Conservation (phyloP, 164 flowering plant species). For the Kingdonia uniflora region DNA sequence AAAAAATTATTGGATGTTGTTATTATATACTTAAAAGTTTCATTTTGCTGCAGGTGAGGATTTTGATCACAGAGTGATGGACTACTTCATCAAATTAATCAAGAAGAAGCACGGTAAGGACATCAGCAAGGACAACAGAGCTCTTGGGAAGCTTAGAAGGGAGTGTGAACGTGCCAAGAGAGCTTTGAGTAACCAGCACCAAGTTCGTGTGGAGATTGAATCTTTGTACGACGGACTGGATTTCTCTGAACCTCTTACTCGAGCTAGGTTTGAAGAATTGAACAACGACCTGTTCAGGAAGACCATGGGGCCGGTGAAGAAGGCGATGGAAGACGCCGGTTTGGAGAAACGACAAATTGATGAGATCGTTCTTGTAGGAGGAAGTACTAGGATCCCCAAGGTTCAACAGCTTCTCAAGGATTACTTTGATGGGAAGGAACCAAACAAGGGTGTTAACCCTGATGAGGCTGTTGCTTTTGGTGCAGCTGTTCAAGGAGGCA, state of each 20-base stretch:
- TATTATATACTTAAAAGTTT: background rate
- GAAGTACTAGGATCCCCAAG: conserved; percentile 91
- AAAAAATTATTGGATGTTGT: background rate
- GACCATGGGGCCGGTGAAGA: conserved; percentile 96
- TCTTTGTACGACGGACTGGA: conserved; percentile 66
- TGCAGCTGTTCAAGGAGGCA: conserved; percentile 90
- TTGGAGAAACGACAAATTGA: conserved; percentile 70
- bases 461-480: conserved; percentile 96
- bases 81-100: conserved; percentile 82
- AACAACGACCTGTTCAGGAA: conserved; percentile 81
- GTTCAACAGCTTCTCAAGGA: conserved; percentile 86
- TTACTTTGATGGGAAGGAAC: conserved; percentile 83
- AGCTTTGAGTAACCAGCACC: conserved; percentile 90
- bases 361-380: conserved; percentile 94
- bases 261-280: conserved; percentile 82
- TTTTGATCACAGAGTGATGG: conserved; percentile 83
- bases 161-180: conserved; percentile 88
- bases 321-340: conserved; percentile 92
- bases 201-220: conserved; percentile 82
- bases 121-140: conserved; percentile 91
- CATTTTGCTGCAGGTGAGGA: conserved; percentile 61
- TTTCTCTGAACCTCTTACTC: conserved; percentile 80
- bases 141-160: conserved; percentile 80
- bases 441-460: conserved; percentile 94
- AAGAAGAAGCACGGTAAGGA: conserved; percentile 88